Evolutionary conservation across 768 basidiomycete genomes (phyloP).

Genomic region (Trametes gibbosa): DNA sequence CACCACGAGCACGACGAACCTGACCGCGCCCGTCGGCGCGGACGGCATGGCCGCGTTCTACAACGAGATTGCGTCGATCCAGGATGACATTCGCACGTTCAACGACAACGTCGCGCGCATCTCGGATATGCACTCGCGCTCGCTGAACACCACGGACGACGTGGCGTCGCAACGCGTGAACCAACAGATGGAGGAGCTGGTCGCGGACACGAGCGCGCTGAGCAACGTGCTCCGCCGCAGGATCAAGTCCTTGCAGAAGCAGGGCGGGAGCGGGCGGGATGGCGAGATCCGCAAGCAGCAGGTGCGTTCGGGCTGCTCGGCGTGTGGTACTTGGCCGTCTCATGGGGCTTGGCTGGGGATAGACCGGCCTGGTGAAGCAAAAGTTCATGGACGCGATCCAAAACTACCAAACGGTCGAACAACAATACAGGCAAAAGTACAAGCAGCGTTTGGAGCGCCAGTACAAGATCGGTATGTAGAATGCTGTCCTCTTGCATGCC

Average conservation of each 20-base stretch:
- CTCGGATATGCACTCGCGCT: slow-evolving; percentile 48
- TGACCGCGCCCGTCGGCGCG: slow-evolving; percentile 31
- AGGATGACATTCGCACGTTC: slow-evolving; percentile 44
- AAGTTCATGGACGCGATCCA: slow-evolving; percentile 78
- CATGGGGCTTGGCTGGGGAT: neutral
- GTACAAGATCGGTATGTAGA: slow-evolving; percentile 63
- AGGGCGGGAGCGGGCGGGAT: slow-evolving; percentile 39
- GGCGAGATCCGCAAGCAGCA: slow-evolving; percentile 48
- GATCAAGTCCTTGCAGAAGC: slow-evolving; percentile 53
- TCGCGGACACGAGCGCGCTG: slow-evolving; percentile 57
- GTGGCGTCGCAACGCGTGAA: slow-evolving; percentile 39
- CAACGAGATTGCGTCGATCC: slow-evolving; percentile 56
- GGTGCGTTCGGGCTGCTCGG: slow-evolving; percentile 22
- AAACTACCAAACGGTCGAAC: slow-evolving; percentile 74
- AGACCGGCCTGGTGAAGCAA: slow-evolving; percentile 59
- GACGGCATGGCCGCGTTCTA: slow-evolving; percentile 73
- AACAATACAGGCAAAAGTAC: slow-evolving; percentile 61
- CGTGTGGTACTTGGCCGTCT: neutral
- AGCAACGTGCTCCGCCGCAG: slow-evolving; percentile 56
- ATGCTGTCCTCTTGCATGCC: neutral
- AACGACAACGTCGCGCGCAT: slow-evolving; percentile 45
- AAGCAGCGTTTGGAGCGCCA: slow-evolving; percentile 71
- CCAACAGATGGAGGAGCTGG: slow-evolving; percentile 54
- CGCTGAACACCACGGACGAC: slow-evolving; percentile 49
- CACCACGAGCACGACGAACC: slow-evolving; percentile 49